Base-by-base conservation (phyloP, 441 rosid genomes). In the Pelargonium fulgidum region DNA sequence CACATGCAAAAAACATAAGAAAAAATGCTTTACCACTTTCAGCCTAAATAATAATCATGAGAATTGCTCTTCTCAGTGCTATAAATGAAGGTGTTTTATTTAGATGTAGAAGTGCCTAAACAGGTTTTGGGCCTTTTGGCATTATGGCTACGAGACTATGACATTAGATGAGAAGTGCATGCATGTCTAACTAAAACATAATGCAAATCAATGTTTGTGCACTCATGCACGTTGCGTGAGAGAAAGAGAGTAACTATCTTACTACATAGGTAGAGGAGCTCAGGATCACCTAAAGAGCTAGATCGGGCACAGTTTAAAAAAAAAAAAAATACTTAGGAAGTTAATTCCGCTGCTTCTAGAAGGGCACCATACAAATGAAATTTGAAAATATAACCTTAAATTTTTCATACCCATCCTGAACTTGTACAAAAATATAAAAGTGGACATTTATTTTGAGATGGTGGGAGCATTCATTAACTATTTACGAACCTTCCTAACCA, bases 231-330 rank as follows among this genome's bases (percentile, higher is more conserved):
- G 20, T 52, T 52, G 17, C 14, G 59, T 1, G 61, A 50, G 20
- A 54, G 22, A 54, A 22, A 54, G 20, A 54, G 61, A 54, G 26
- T 26, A 56, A 56, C 24, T 56, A 56, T 5, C 62, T 17, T 56
- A 56, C 62, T 56, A 26, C 5, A 56, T 19, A 56, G 7, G 24
- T 56, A 11, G 24, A 10, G 20, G 24, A 58, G 62, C 5, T 58
- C 62, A 58, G 62, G 62, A 58, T 58, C 62, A 58, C 33, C 33
- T n/a, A 58, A 7, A 58, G 33, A 19, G 16, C 62, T 58, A 58
- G 29, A 58, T 26, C 29, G 8, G 62, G 9, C 13, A 58, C 13
- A 58, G 29, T 58, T 22, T n/a, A n/a, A n/a, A n/a, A n/a, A 22
- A 19, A 26, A 20, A 1, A 8, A 19, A 58, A 58, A 58, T 58